Conservation (phyloP, 352 stramenopile species). For the Lagenidium giganteum region DNA sequence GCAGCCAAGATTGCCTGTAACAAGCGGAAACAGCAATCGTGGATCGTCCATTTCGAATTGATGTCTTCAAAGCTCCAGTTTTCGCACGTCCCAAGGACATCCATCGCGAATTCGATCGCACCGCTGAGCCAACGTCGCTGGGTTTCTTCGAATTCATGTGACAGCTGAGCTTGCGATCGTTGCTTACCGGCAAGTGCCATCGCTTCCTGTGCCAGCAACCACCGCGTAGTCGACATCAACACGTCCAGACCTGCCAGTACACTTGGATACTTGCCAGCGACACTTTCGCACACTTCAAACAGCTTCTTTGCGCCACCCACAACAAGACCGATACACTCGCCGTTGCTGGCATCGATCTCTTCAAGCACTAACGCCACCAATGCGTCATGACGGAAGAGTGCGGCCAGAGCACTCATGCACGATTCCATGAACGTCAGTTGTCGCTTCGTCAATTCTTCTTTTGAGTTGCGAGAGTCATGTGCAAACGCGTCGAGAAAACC, state of each 20-base stretch:
- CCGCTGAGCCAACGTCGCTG: slow-evolving; percentile 45
- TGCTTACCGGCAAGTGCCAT: too few relatives aligned
- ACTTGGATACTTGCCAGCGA: slow-evolving; percentile 38
- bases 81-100: slow-evolving; percentile 54
- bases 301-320: slow-evolving; percentile 51
- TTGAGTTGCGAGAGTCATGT: slow-evolving; percentile 14
- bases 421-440: slow-evolving; percentile 44
- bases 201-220: slow-evolving; percentile 50
- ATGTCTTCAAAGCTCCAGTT: slow-evolving; percentile 52
- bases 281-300: slow-evolving; percentile 56
- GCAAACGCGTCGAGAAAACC: slow-evolving; percentile 56
- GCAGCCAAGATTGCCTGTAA: slow-evolving; percentile 39
- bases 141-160: slow-evolving; percentile 10
- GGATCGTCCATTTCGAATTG: slow-evolving; percentile 32
- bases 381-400: slow-evolving; percentile 23
- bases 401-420: slow-evolving; percentile 34
- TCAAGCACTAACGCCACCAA: slow-evolving; percentile 42
- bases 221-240: slow-evolving; percentile 53
- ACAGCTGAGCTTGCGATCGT: too few relatives aligned
- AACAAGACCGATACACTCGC: slow-evolving; percentile 55
- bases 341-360: slow-evolving; percentile 31
- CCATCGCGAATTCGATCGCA: slow-evolving; percentile 48
- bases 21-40: slow-evolving; percentile 46
- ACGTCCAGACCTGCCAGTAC: slow-evolving; percentile 45
- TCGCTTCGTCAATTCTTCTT: slow-evolving; percentile 18